Evolutionary conservation across 192 early-diverging fungal genomes (phyloP).

Genomic region (Coemansia erecta): DNA sequence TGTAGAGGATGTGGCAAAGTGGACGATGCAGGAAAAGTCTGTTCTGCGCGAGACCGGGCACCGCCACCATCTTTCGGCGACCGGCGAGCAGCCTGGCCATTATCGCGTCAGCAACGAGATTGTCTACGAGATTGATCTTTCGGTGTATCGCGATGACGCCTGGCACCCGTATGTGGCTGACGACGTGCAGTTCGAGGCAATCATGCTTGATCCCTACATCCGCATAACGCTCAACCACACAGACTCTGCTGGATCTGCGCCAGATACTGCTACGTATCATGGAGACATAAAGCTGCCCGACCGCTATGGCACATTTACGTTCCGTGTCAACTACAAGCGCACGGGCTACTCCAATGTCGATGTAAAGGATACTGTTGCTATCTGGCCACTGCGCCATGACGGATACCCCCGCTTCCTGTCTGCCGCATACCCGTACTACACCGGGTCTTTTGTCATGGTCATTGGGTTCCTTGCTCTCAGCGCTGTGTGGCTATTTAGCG

Average conservation of each 20-base stretch:
- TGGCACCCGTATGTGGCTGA: slow-evolving; percentile 81
- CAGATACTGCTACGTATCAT: slow-evolving; percentile 34
- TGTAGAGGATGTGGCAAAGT: slow-evolving; percentile 70
- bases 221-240: slow-evolving; percentile 64
- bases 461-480: slow-evolving; percentile 84
- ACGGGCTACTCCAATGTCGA: slow-evolving; percentile 76
- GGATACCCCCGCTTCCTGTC: slow-evolving; percentile 92
- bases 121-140: slow-evolving; percentile 79
- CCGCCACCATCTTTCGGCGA: slow-evolving; percentile 61
- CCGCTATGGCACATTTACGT: slow-evolving; percentile 96
- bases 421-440: slow-evolving; percentile 96
- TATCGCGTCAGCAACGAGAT: slow-evolving; percentile 95
- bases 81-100: slow-evolving; percentile 64
- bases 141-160: slow-evolving; percentile 70
- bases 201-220: slow-evolving; percentile 98
- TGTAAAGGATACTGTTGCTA: slow-evolving; percentile 72
- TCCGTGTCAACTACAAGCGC: slow-evolving; percentile 91
- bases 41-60: slow-evolving; percentile 62
- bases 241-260: not conserved
- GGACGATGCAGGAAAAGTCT: slow-evolving; percentile 90
- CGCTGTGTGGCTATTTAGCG: slow-evolving; percentile 70
- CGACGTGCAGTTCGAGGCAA: slow-evolving; percentile 84
- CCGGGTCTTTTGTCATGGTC: slow-evolving; percentile 75
- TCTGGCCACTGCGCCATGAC: slow-evolving; percentile 92
- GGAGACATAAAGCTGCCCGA: slow-evolving; percentile 78